Evolutionary conservation across 768 basidiomycete genomes (phyloP), one percentile per base, ranked within the genome.

Genomic region (Sutorius australiensis): DNA sequence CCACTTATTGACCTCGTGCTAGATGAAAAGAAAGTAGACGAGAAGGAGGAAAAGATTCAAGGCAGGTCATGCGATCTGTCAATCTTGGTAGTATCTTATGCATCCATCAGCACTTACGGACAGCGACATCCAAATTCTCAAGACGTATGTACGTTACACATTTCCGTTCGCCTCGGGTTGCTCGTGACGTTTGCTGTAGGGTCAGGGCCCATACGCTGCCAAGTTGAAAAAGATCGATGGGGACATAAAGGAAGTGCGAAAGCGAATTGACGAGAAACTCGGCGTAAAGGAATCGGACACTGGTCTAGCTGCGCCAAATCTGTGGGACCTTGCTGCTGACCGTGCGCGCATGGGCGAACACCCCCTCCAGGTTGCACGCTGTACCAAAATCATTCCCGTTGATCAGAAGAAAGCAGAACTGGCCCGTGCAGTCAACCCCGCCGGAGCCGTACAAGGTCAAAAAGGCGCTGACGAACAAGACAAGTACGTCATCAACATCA

Each of bases 201-300:
- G 97, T 49, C 95, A 98, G 89, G 97, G 97, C 51, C 95, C 97
- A 50, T 99, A 99, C 67, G 94, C 94, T 0, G 74, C 78, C 30
- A 83, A 86, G 58, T 77, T 98, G 45, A 97, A 94, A 78, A 83
- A 86, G 68, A 88, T 86, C 5, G 95, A 98, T 61, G 73, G 78
- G 46, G 97, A 98, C 67, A 92, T 98, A 60, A 94, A 93, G 64
- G 92, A 95, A 43, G 87, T 97, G 36, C 95, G 95, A 76, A 94
- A 95, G 68, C 86, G 94, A 34, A 95, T 99, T 51, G 95, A 98
- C 62, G 95, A 98, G 78, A 94, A 92, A 69, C 89, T 99, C 57
- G 97, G 93, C 56, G 93, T 98, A 55, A 97, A 98, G 80, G 97
- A 99, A 69, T 94, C 91, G 2, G 97, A 98, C 72, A 99, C 97